phyloP scores from a whole-genome alignment of 176 grass and related monocot species.

The Paspalum notatum region DNA sequence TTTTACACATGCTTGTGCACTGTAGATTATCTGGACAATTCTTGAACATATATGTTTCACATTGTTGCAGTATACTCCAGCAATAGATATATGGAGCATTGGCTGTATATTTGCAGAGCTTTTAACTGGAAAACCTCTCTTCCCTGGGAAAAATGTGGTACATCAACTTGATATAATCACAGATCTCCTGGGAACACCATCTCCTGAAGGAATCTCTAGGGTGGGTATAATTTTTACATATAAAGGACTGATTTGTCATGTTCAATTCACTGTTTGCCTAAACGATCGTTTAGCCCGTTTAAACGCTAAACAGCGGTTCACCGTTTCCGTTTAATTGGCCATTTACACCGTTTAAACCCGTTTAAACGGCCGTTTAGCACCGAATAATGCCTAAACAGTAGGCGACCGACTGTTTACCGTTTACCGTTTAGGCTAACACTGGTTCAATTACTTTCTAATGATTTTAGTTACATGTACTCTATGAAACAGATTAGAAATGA shows the following conservation, averaged over 20 bases:
- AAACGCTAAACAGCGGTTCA: too few relatives aligned
- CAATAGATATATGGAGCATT: conserved; percentile 91
- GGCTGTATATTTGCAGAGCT: conserved; percentile 84
- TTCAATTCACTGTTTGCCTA: too few relatives aligned
- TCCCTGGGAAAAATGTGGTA: conserved; percentile 84
- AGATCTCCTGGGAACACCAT: conserved; percentile 73
- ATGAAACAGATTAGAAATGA: conserved; percentile 74
- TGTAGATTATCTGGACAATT: neutral
- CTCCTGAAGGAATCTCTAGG: conserved; percentile 67
- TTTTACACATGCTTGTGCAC: neutral
- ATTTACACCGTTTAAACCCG: too few relatives aligned
- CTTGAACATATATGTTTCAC: neutral
- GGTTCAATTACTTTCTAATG: neutral
- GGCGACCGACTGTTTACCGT: too few relatives aligned
- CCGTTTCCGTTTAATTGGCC: too few relatives aligned
- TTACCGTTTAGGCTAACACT: too few relatives aligned
- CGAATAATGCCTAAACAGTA: too few relatives aligned
- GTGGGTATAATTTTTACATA: conserved; percentile 36
- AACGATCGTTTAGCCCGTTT: too few relatives aligned
- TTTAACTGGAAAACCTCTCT: conserved; percentile 73
- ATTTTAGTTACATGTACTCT: neutral
- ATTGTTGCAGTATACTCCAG: conserved; percentile 74
- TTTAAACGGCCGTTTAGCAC: too few relatives aligned
- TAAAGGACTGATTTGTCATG: neutral
- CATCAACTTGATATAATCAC: conserved; percentile 81